Evolutionary conservation across 1,139 yeast genomes (phyloP).

Genomic region (Magnusiomyces paraingens): DNA sequence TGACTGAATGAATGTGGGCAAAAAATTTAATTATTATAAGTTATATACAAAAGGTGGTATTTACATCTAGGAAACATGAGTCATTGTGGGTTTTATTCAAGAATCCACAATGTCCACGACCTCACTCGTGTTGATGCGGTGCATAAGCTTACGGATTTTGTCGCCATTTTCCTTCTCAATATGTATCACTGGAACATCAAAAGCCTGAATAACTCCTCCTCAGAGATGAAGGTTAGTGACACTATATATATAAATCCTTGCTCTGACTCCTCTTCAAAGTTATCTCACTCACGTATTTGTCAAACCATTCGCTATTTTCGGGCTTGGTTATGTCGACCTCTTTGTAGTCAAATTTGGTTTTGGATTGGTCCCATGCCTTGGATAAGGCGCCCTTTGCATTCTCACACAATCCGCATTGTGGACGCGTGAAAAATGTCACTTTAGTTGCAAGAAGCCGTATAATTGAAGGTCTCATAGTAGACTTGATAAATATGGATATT

Average conservation of each 20-base stretch:
- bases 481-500: neutral
- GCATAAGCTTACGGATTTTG: conserved; percentile 61
- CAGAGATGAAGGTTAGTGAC: neutral
- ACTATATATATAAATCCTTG: neutral
- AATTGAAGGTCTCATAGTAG: neutral
- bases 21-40: too few relatives aligned
- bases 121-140: conserved; percentile 56
- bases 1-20: too few relatives aligned
- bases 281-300: conserved; percentile 43
- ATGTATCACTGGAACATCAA: conserved; percentile 86
- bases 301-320: conserved; percentile 68
- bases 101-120: conserved; percentile 30
- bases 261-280: neutral
- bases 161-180: conserved; percentile 43
- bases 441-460: conserved; percentile 10
- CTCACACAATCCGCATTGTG: conserved; percentile 71
- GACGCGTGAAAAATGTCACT: conserved; percentile 68
- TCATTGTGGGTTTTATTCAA: neutral
- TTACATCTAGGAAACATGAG: too few relatives aligned
- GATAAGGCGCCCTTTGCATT: conserved; percentile 54
- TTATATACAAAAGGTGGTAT: too few relatives aligned
- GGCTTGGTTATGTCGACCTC: conserved; percentile 65
- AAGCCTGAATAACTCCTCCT: conserved; percentile 39
- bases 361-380: conserved; percentile 36
- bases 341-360: conserved; percentile 34